These are phyloP conservation scores for Solanum gandarillasii DNA, from an alignment of 257 asterid genomes.

Conservation along the genomic window DNA sequence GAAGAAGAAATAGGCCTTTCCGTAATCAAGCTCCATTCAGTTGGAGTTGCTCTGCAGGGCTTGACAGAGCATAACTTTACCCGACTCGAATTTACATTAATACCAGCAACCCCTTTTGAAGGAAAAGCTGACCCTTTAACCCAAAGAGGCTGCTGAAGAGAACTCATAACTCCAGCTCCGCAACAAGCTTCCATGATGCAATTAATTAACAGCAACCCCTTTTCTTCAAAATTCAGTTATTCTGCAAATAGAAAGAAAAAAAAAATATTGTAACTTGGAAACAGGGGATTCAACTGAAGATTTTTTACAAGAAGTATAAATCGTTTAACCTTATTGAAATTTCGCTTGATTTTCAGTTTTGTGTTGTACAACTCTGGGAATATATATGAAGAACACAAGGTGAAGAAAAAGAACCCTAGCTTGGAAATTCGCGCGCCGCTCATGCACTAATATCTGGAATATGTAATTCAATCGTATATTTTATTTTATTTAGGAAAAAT, in stretches of 20 bases:
- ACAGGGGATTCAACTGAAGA: not conserved
- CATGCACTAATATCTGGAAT: not conserved
- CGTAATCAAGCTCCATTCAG: conserved; percentile 48
- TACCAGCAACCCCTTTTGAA: not conserved
- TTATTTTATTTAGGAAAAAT: too few relatives aligned
- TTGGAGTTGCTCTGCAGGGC: conserved; percentile 39
- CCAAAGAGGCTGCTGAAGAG: conserved; percentile 34
- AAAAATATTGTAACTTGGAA: not conserved
- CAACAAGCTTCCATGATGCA: conserved; percentile 42
- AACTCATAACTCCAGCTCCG: conserved; percentile 45
- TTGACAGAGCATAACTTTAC: conserved; percentile 27
- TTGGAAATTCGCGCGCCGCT: not conserved
- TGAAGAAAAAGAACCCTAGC: not conserved
- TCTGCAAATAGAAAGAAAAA: not conserved
- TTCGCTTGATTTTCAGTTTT: not conserved
- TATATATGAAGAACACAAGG: not conserved
- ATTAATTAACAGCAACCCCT: not conserved
- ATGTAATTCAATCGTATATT: too few relatives aligned
- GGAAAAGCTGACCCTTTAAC: conserved; percentile 13
- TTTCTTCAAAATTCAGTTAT: not conserved
- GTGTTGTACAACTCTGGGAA: not conserved
- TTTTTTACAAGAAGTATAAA: not conserved
- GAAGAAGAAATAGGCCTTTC: conserved; percentile 49
- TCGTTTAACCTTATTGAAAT: not conserved
- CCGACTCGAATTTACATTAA: conserved; percentile 18